Conservation (phyloP, 2,329 filamentous ascomycete genomes). For the Emmonsia crescens region DNA sequence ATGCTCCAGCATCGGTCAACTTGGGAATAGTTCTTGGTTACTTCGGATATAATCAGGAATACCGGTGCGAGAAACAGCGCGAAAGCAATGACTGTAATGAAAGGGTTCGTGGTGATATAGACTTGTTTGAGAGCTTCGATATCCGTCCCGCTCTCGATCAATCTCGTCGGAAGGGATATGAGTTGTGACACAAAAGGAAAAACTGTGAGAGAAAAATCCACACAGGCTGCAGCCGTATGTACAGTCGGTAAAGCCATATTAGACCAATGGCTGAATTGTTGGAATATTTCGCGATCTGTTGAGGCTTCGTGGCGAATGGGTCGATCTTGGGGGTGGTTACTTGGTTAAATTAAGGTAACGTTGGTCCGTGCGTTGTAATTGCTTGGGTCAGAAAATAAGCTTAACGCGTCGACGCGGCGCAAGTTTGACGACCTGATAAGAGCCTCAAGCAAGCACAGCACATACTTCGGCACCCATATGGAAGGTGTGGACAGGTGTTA, state of each 20-base stretch:
- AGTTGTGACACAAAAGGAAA: slow-evolving; percentile 63
- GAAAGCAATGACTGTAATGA: slow-evolving; percentile 62
- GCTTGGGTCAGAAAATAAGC: slow-evolving; percentile 6
- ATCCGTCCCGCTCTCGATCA: slow-evolving; percentile 50
- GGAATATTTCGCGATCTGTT: neutral
- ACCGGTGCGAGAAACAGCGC: slow-evolving; percentile 60
- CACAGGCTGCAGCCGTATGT: slow-evolving; percentile 59
- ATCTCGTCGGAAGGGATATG: slow-evolving; percentile 55
- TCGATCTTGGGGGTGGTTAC: neutral
- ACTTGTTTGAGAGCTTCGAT: slow-evolving; percentile 54
- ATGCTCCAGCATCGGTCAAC: slow-evolving; percentile 89
- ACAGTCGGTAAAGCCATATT: slow-evolving; percentile 57
- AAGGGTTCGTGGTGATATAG: slow-evolving; percentile 77
- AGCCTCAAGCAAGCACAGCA: neutral
- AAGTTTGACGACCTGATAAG: slow-evolving; percentile 4
- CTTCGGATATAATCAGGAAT: slow-evolving; percentile 66
- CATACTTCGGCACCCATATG: neutral
- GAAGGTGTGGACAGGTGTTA: neutral
- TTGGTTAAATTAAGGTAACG: neutral
- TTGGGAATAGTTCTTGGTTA: slow-evolving; percentile 94
- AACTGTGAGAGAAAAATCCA: slow-evolving; percentile 64
- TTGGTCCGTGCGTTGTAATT: slow-evolving; percentile 6
- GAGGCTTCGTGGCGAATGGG: neutral
- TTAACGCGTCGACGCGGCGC: slow-evolving; percentile 11
- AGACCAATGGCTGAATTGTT: slow-evolving; percentile 1